Evolutionary conservation across 257 asterid genomes (phyloP).

Genomic region (Striga asiatica): DNA sequence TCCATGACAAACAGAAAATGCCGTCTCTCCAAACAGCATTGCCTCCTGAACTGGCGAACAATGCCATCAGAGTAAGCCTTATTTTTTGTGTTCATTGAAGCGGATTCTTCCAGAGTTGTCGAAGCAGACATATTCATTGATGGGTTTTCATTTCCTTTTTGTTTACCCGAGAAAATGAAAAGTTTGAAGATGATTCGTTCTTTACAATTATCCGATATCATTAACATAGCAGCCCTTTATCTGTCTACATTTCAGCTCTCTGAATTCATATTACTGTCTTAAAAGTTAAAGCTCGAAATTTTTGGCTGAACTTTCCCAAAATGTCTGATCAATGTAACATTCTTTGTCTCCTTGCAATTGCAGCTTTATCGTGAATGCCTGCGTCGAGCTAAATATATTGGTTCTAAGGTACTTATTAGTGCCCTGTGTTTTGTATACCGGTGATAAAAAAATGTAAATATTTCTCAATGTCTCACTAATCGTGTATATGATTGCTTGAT

Average conservation of each 20-base stretch:
- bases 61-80: constrained; percentile 54
- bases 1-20: constrained; percentile 28
- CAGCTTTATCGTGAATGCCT: constrained; percentile 92
- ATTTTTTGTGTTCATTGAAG: constrained; percentile 8
- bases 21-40: constrained; percentile 83
- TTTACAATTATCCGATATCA: too few species aligned
- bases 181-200: too few species aligned
- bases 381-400: constrained; percentile 82
- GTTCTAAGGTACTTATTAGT: constrained; percentile 57
- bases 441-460: background rate
- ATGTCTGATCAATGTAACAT: background rate
- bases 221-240: too few species aligned
- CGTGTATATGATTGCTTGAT: too few species aligned
- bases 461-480: too few species aligned
- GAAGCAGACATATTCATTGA: background rate
- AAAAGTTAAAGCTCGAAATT: too few species aligned
- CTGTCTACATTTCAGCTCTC: too few species aligned
- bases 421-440: background rate
- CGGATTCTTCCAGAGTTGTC: background rate
- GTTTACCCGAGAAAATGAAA: too few species aligned
- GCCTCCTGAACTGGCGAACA: constrained; percentile 96
- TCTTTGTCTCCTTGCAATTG: constrained; percentile 14
- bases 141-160: background rate
- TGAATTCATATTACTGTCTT: too few species aligned
- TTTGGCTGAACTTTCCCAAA: too few species aligned